Percentiles rank a stretch among this genome's conserved stretches.
Conservation (phyloP, 306 rosid species). For the Ormosia emarginata region DNA sequence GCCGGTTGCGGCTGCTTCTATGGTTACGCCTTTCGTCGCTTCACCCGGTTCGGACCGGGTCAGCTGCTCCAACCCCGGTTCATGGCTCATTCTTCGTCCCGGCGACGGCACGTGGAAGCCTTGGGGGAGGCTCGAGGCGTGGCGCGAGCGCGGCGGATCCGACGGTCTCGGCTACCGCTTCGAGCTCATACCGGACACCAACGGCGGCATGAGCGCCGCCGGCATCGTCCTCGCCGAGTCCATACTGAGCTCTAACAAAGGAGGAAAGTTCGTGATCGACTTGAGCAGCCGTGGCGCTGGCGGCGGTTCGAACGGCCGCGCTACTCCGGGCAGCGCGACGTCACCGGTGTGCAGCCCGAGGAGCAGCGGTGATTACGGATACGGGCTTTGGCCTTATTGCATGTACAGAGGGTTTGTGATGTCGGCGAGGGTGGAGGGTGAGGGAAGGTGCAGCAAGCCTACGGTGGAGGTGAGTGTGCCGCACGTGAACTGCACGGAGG, state of each 20-base stretch:
- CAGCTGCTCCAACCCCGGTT: slow-evolving; percentile 69
- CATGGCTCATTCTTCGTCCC: slow-evolving; percentile 72
- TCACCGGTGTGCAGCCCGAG: slow-evolving; percentile 77
- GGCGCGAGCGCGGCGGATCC: slow-evolving; percentile 76
- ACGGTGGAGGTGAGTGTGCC: slow-evolving; percentile 57
- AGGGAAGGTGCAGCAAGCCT: slow-evolving; percentile 53
- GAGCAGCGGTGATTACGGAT: slow-evolving; percentile 74
- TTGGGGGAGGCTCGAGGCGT: slow-evolving; percentile 70
- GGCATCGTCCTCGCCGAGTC: slow-evolving; percentile 74
- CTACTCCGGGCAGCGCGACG: slow-evolving; percentile 35
- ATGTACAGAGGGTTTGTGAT: slow-evolving; percentile 71
- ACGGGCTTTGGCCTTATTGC: slow-evolving; percentile 73
- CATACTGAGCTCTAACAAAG: slow-evolving; percentile 46
- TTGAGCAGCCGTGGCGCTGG: slow-evolving; percentile 21
- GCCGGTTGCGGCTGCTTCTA: slow-evolving; percentile 68
- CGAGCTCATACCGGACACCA: slow-evolving; percentile 60
- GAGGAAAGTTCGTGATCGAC: slow-evolving; percentile 56
- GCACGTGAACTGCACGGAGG: slow-evolving; percentile 62
- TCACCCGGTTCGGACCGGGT: slow-evolving; percentile 73
- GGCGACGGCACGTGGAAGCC: slow-evolving; percentile 73
- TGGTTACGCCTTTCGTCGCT: slow-evolving; percentile 72
- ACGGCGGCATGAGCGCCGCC: slow-evolving; percentile 50
- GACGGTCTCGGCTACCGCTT: slow-evolving; percentile 65
- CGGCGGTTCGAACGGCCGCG: slow-evolving; percentile 21
- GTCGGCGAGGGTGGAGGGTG: slow-evolving; percentile 59